Base-by-base conservation (phyloP, 768 basidiomycete genomes). In the Kwoniella bestiolae region DNA sequence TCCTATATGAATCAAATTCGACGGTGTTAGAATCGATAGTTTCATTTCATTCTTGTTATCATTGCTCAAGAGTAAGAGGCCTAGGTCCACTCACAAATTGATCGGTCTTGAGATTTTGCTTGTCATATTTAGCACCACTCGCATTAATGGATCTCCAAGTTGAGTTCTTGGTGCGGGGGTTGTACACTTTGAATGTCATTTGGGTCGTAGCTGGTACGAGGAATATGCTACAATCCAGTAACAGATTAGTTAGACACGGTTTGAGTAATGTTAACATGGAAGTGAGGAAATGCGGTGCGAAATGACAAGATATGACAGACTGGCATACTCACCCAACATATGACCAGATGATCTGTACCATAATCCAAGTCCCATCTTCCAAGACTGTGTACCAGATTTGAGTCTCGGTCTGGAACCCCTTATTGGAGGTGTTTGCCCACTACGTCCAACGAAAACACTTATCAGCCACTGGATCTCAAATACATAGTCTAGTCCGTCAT, bases 171-270 rank as follows among this genome's bases (percentile, higher is more conserved):
- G 89, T 91, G 67, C 86, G 85, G 5, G 92, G 89, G 75, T 96
- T 86, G 83, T 86, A 89, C 56, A 90, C 82, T 82, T 94, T 95
- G 87, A 89, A 94, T 3, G 88, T 91, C 81, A 97, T 92, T 81
- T 99, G 95, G 74, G 95, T 89, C 31, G 90, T 91, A 3, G 96
- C 94, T 77, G 91, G 94, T 88, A 94, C 94, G 66, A 97, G 80
- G 25, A 94, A 95, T 74, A 62, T 66, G 14, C 71, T 69, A 60
- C 7, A 31, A 35, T 6, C 38, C n/a, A 14, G 32, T 59, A n/a
- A 12, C 8, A 45, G 28, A 12, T 44, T 44, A 31, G 41, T 16
- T 16, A 41, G 12, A 41, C 8, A 3, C 8, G 38, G 18, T 16
- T 41, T 14, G 38, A 41, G 7, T 9, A 14, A 62, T 50, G 41